phyloP scores from a whole-genome alignment of 1,284 basidiomycete genomes.

The Ganoderma sinense region DNA sequence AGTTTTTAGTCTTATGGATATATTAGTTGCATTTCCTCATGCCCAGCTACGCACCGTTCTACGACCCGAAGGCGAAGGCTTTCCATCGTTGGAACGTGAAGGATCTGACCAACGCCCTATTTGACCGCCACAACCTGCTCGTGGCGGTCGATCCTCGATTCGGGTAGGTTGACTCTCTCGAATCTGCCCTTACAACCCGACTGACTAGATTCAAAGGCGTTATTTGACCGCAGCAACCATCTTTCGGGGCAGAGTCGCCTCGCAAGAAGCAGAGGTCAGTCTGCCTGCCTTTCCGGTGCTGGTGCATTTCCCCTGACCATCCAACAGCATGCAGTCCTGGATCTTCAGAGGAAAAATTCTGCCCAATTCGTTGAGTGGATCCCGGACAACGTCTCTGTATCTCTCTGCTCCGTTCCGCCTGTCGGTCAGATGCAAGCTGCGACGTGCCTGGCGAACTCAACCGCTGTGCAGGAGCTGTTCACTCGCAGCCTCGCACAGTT shows the following conservation, averaged over 20 bases:
- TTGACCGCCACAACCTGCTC: conserved; percentile 82
- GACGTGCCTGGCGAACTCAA: conserved; percentile 86
- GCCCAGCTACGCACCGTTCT: conserved; percentile 87
- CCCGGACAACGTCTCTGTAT: conserved; percentile 84
- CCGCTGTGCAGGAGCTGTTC: conserved; percentile 91
- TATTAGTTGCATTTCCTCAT: conserved; percentile 88
- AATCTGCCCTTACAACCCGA: no score
- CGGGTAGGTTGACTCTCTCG: conserved; percentile 56
- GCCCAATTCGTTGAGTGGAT: conserved; percentile 88
- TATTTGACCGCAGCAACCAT: conserved; percentile 90
- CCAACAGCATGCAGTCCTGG: conserved; percentile 52
- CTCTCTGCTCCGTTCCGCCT: conserved; percentile 85
- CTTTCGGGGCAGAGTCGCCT: conserved; percentile 85
- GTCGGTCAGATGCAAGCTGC: conserved; percentile 81
- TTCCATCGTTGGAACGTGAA: conserved; percentile 71
- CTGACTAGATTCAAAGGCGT: conserved; percentile 51
- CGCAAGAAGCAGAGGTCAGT: conserved; percentile 70
- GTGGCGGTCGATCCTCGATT: conserved; percentile 87
- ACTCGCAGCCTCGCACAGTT: conserved; percentile 84
- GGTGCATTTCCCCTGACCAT: not conserved
- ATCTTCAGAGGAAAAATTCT: conserved; percentile 78
- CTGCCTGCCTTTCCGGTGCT: not conserved
- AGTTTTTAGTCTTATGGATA: not conserved
- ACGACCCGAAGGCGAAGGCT: conserved; percentile 64
- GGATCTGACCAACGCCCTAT: conserved; percentile 77